phyloP scores from a whole-genome alignment of 192 early-diverging fungal genomes.

The Backusella psychrophila region DNA sequence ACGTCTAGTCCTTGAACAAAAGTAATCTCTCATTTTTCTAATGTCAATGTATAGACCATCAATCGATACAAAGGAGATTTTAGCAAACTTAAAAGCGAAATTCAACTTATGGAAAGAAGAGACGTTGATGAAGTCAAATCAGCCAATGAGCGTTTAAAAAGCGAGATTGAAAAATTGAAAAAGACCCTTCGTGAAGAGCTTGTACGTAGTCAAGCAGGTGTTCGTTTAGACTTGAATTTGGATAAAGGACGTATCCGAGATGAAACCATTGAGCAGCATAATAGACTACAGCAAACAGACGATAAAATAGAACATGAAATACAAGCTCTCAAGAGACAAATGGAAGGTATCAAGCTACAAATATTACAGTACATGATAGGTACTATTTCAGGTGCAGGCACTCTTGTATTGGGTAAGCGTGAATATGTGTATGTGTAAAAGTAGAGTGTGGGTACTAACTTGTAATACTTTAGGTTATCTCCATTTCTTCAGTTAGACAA shows the following conservation, averaged over 20 bases:
- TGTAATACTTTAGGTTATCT: conserved; percentile 2
- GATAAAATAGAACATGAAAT: conserved; percentile 88
- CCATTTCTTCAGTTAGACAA: conserved; percentile 13
- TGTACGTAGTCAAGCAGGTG: conserved; percentile 78
- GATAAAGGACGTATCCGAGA: conserved; percentile 90
- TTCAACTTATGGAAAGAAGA: conserved; percentile 86
- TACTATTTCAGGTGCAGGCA: conserved; percentile 79
- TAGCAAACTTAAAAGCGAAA: conserved; percentile 79
- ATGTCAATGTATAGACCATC: conserved; percentile 46
- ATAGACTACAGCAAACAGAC: conserved; percentile 82
- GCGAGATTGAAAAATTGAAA: conserved; percentile 83
- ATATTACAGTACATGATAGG: conserved; percentile 81
- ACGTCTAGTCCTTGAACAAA: neutral
- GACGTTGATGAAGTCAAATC: conserved; percentile 81
- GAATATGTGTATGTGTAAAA: neutral
- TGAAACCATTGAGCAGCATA: conserved; percentile 76
- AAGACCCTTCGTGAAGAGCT: conserved; percentile 80
- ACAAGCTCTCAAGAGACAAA: conserved; percentile 70
- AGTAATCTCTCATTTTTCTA: too few relatives aligned
- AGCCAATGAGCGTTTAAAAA: conserved; percentile 74
- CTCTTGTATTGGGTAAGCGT: conserved; percentile 62
- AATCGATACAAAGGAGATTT: conserved; percentile 88
- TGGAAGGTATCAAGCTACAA: conserved; percentile 87
- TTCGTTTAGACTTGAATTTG: conserved; percentile 81
- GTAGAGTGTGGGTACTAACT: neutral